phyloP scores from a whole-genome alignment of 495 filamentous ascomycete genomes.

The Pseudoneurospora amorphoporcata region DNA sequence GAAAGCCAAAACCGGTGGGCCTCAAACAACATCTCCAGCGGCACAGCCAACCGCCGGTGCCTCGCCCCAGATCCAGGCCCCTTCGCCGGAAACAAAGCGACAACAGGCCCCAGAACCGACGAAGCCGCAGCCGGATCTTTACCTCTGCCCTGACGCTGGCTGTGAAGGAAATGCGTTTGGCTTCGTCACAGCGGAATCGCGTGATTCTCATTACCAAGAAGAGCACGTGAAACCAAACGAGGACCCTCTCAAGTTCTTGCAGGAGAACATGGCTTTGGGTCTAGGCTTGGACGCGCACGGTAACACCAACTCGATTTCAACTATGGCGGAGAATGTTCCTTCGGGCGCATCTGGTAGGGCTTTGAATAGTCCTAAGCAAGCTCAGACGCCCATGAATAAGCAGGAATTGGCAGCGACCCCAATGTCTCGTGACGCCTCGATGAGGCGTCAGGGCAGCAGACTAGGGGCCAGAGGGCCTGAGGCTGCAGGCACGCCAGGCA shows the following conservation, averaged over 20 bases:
- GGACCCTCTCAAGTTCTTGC: conserved; percentile 40
- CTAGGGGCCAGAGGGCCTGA: conserved; percentile 22
- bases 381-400: conserved; percentile 30
- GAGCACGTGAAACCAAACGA: conserved; percentile 44
- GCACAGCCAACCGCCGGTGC: conserved; percentile 21
- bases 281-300: conserved; percentile 40
- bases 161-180: conserved; percentile 40
- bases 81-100: conserved; percentile 37
- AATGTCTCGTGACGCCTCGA: conserved; percentile 37
- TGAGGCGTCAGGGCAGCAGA: conserved; percentile 33
- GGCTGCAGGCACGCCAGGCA: conserved; percentile 18
- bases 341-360: background rate
- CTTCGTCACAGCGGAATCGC: conserved; percentile 44
- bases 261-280: conserved; percentile 33
- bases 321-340: background rate
- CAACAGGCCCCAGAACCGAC: conserved; percentile 23
- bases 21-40: conserved; percentile 15
- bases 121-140: conserved; percentile 26
- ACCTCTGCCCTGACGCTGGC: conserved; percentile 31
- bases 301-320: conserved; percentile 14
- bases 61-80: conserved; percentile 39
- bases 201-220: conserved; percentile 39
- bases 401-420: conserved; percentile 26
- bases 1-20: conserved; percentile 35
- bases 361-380: conserved; percentile 30